Base-by-base conservation (phyloP, 1,284 basidiomycete species). In the Cryptococcus sp. region DNA sequence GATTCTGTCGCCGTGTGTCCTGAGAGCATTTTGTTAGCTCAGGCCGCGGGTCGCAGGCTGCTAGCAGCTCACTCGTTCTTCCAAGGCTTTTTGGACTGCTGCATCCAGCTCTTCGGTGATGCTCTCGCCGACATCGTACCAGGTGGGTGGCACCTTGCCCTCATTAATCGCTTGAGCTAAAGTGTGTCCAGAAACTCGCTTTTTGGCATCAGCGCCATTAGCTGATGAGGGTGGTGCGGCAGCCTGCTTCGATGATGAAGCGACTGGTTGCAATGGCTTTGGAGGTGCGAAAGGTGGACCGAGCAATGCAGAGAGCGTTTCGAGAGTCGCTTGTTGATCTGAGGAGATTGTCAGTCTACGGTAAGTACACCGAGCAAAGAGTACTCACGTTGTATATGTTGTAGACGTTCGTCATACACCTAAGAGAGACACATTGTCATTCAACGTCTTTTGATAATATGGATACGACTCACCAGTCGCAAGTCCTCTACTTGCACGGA, bases 121-220 rank as follows among this genome's bases (percentile, higher is more conserved):
- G 13, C 69, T 66, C 46, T 74, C 70, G 16, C 69, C 66, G 0
- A 77, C 72, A 47, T 73, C 72, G 20, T 69, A 55, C 72, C 71
- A 76, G 1, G 47, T 53, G 5, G 25, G 23, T 6, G 56, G 54
- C 40, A 54, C 45, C 50, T 46, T 51, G 15, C 59, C 65, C 25
- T 56, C 48, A 15, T 50, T 52, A 17, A 58, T 61, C 40, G 56
- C 55, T 45, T 61, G 62, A 20, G 57, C 59, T 16, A 64, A 53
- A n/a, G 59, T 61, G 17, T 49, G 50, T 6, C 45, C 35, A 11
- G 59, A 61, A n/a, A 45, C 20, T 0, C 56, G 40, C 19, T 61
- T 54, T 31, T 55, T 54, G 25, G 19, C 44, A n/a, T 61, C 60
- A 4, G 31, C 3, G 8, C 31, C 31, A 1, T 50, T 27, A 31